These are phyloP conservation scores for Skeletonema costatum DNA, from an alignment of 108 stramenopile species.

Conservation along the genomic window DNA sequence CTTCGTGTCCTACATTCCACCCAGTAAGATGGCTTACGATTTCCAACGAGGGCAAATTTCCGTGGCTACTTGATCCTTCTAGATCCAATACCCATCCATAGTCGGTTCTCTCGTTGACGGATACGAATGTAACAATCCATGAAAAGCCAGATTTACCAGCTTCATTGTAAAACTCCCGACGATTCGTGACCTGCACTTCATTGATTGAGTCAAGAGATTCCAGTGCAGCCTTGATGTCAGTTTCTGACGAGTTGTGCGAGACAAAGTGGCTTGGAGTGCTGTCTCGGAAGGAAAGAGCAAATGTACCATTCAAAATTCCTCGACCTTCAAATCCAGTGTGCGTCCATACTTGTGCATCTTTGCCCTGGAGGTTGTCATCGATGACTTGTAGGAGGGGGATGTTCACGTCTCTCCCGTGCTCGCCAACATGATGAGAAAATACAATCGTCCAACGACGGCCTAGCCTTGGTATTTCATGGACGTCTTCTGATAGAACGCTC, in stretches of 20 bases:
- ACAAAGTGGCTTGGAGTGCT: slow-evolving; percentile 31
- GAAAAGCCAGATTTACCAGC: slow-evolving; percentile 36
- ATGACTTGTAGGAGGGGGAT: slow-evolving; percentile 34
- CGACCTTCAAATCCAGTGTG: slow-evolving; percentile 46
- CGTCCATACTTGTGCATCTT: slow-evolving; percentile 38
- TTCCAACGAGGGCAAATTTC: slow-evolving; percentile 57
- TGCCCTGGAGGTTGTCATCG: slow-evolving; percentile 30
- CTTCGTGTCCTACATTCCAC: slow-evolving; percentile 40
- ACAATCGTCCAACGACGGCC: slow-evolving; percentile 62
- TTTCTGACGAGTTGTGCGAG: slow-evolving; percentile 40
- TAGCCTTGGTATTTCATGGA: slow-evolving; percentile 39
- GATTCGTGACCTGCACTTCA: slow-evolving; percentile 37
- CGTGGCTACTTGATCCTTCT: slow-evolving; percentile 32
- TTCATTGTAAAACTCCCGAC: slow-evolving; percentile 7
- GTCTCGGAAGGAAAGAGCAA: slow-evolving; percentile 50
- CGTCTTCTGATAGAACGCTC: slow-evolving; percentile 34
- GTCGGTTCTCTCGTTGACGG: slow-evolving; percentile 45
- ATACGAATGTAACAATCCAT: slow-evolving; percentile 53
- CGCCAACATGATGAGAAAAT: slow-evolving; percentile 42
- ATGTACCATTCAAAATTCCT: slow-evolving; percentile 45
- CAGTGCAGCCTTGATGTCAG: slow-evolving; percentile 38
- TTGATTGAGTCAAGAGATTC: slow-evolving; percentile 55
- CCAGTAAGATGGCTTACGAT: slow-evolving; percentile 55
- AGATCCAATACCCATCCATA: slow-evolving; percentile 55
- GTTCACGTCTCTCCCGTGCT: slow-evolving; percentile 31